These are phyloP conservation scores for Cucurbita ficifolia DNA, from an alignment of 306 rosid species.

Conservation along the genomic window DNA sequence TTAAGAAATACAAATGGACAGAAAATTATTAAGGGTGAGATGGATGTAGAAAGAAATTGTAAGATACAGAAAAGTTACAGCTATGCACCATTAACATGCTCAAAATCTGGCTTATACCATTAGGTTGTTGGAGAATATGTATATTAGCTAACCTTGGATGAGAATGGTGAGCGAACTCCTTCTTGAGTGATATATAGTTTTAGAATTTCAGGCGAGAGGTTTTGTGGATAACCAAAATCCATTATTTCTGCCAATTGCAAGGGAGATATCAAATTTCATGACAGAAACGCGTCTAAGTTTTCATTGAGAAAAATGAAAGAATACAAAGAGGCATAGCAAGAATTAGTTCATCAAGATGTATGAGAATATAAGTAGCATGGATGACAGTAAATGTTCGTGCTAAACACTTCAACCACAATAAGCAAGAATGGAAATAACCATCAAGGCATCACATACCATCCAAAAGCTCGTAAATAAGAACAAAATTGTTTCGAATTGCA, in stretches of 20 bases:
- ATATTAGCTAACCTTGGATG: constrained; percentile 66
- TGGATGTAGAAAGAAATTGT: not conserved
- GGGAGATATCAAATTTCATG: constrained; percentile 10
- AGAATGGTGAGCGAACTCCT: constrained; percentile 97
- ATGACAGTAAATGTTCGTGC: not conserved
- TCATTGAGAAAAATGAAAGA: no score
- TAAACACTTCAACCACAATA: not conserved
- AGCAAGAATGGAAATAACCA: not conserved
- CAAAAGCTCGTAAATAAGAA: constrained; percentile 87
- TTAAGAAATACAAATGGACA: not conserved
- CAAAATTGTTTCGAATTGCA: constrained; percentile 96
- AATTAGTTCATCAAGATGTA: not conserved
- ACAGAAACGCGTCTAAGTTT: not conserved
- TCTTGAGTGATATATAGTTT: constrained; percentile 94
- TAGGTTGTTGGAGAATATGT: not conserved
- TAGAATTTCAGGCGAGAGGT: constrained; percentile 91
- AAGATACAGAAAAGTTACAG: not conserved
- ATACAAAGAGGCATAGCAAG: not conserved
- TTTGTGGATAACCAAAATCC: constrained; percentile 99
- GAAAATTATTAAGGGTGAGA: not conserved
- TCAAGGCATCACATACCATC: constrained; percentile 45
- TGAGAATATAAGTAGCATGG: not conserved
- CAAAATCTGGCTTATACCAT: not conserved
- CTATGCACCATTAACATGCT: not conserved
- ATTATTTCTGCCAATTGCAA: constrained; percentile 66